Base-by-base conservation (phyloP, 257 asterid species). In the Henckelia pumila region DNA sequence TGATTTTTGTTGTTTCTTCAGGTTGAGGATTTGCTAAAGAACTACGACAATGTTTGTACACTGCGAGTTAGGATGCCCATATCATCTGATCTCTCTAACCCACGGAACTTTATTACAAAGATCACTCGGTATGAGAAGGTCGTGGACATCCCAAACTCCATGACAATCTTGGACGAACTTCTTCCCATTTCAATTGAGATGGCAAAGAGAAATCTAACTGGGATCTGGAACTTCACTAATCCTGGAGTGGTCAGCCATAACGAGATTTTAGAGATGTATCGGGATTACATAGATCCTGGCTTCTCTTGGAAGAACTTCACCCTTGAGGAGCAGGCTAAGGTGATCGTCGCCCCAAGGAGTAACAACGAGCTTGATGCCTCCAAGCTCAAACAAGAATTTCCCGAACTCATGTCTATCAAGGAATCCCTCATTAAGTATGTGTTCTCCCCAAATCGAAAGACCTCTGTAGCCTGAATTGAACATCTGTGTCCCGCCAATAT, bases 321-420 rank as follows among this genome's bases (percentile, higher is more conserved):
- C 17, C 92, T 87, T 2, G 95, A 87, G 82, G 96, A 89, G 80
- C 96, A 89, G 76, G 89, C 96, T n/a, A 83, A 89, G 85, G 96
- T 89, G 61, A 89, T 89, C 13, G 70, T 89, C 47, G 96, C 96
- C 26, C 95, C 92, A 0, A 79, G 95, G 82, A 87, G 95, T 69
- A 87, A 87, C 76, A 85, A 89, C 19, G 95, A 89, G 78, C 95
- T 89, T 6, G 95, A 87, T 73, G 84, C 90, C 58, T 22, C 84
- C 21, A 89, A 87, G 62, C 75, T 89, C 82, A 83, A 79, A 68
- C 21, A 70, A 61, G 95, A 89, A 68, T 89, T 89, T 73, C 95
- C 96, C 0, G 82, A 87, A 33, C 81, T 89, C 67, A 47, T 83
- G 77, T 30, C 89, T 21, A 89, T 89, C 64, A 89, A 87, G 80